Conservation (phyloP, 805 yeast genomes). For the Wickerhamiella alocasiicola region DNA sequence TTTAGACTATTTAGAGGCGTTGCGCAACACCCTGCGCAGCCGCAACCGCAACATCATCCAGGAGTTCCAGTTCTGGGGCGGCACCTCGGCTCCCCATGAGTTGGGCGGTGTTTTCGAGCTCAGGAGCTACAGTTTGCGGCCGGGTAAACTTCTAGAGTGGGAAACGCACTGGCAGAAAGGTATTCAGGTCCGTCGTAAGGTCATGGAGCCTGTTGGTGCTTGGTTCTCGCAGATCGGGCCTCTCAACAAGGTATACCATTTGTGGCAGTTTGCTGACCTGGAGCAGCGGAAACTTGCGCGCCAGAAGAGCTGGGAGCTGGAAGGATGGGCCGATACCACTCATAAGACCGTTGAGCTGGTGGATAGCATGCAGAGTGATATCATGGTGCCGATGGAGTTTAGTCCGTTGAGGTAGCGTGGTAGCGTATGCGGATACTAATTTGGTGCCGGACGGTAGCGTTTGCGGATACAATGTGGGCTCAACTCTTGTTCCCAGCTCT, state of each 20-base stretch:
- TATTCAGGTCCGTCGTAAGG: slow-evolving; percentile 32
- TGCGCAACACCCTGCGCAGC: slow-evolving; percentile 27
- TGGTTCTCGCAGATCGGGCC: slow-evolving; percentile 33
- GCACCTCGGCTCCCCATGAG: slow-evolving; percentile 32
- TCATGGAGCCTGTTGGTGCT: slow-evolving; percentile 37
- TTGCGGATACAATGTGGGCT: too few relatives aligned
- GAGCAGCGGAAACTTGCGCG: slow-evolving; percentile 32
- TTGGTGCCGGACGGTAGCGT: too few relatives aligned
- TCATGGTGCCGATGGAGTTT: slow-evolving; percentile 31
- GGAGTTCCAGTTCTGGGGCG: slow-evolving; percentile 36
- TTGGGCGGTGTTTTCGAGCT: slow-evolving; percentile 34
- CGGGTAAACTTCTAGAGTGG: slow-evolving; percentile 34
- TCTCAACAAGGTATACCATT: slow-evolving; percentile 32
- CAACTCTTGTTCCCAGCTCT: too few relatives aligned
- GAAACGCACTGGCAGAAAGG: slow-evolving; percentile 33
- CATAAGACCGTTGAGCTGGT: slow-evolving; percentile 33
- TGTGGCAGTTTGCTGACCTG: slow-evolving; percentile 35
- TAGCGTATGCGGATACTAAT: too few relatives aligned
- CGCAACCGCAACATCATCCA: slow-evolving; percentile 30
- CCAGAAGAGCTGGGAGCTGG: slow-evolving; percentile 33
- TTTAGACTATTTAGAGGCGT: slow-evolving; percentile 22
- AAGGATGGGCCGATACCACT: slow-evolving; percentile 36
- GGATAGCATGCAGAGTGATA: slow-evolving; percentile 29
- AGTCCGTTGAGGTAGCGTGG: slow-evolving; percentile 29
- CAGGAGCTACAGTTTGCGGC: slow-evolving; percentile 29